Evolutionary conservation across 768 basidiomycete species (phyloP), one percentile per base, ranked within the genome.

Genomic region (Lentinula aciculospora): DNA sequence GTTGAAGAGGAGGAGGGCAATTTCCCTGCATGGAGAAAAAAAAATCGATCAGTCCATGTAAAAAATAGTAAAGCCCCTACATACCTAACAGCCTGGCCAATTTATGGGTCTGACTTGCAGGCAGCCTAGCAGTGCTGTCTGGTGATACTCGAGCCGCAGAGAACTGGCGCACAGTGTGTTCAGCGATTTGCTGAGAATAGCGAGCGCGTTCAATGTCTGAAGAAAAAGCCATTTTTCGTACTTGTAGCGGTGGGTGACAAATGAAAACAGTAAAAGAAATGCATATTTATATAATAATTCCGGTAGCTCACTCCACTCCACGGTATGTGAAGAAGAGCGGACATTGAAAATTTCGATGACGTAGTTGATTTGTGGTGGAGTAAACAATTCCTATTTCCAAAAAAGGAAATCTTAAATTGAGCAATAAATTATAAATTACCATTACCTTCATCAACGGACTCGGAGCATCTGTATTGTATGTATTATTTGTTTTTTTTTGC

Each of bases 121-220:
- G 76, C 29, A 77, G 67, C 56, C 74, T 75, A 10, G 72, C 69
- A 13, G 74, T 68, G 6, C 73, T 70, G 46, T 68, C 65, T 8
- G 67, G 53, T 2, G 59, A 63, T 19, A 60, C 55, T 28, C 65
- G 67, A 29, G 79, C 79, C 3, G 68, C 67, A 31, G 71, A 63
- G 59, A 78, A 75, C 60, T 81, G 80, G 61, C 72, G 73, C 25
- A 76, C 67, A 27, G 80, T 82, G 63, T 81, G 79, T 5, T 70
- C 72, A 46, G 76, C 76, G 47, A 83, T 72, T 49, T 78, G 72
- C 60, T 76, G 72, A 19, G 80, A 77, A 66, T 79, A 81, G 23
- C 67, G 71, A 46, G 68, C 66, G 32, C 70, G 68, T 25, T 70
- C 73, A 13, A 58, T 48, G 44, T 71, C 67, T 8, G 66, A 56